Percentiles rank a stretch among this genome's conserved stretches.
These are phyloP conservation scores for Fusarium anguioides DNA, from an alignment of 2,329 filamentous ascomycete species.

Conservation along the genomic window DNA sequence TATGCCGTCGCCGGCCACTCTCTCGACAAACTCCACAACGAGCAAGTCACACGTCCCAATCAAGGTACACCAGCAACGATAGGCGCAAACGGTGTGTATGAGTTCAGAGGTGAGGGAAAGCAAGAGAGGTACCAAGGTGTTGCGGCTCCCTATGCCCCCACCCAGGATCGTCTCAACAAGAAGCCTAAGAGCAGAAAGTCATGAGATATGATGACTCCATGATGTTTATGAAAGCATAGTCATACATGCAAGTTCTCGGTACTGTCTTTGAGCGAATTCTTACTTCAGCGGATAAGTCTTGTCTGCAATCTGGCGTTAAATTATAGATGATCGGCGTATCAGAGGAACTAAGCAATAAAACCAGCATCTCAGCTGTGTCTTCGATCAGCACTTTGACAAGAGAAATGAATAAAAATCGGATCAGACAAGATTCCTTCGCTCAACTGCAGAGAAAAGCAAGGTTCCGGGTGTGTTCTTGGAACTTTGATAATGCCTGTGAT, in stretches of 20 bases:
- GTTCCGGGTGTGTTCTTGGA: too few species aligned
- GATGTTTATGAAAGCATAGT: slow-evolving; percentile 22
- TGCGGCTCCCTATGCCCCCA: slow-evolving; percentile 67
- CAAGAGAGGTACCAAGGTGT: slow-evolving; percentile 62
- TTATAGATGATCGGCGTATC: slow-evolving; percentile 25
- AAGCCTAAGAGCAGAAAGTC: slow-evolving; percentile 51
- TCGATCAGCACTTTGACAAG: neutral
- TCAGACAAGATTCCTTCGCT: neutral
- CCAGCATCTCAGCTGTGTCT: neutral
- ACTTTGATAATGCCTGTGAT: neutral
- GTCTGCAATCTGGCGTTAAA: slow-evolving; percentile 23
- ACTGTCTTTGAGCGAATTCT: slow-evolving; percentile 24
- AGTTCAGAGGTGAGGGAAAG: slow-evolving; percentile 60
- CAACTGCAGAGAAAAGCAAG: neutral
- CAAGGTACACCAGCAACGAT: slow-evolving; percentile 63
- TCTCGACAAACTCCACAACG: slow-evolving; percentile 84
- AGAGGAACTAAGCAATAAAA: slow-evolving; percentile 22
- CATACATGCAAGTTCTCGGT: slow-evolving; percentile 1
- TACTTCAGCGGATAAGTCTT: slow-evolving; percentile 1
- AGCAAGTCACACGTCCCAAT: slow-evolving; percentile 76
- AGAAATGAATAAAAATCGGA: neutral
- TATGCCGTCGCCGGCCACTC: slow-evolving; percentile 86
- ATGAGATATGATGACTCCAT: slow-evolving; percentile 29
- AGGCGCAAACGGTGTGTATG: slow-evolving; percentile 59
- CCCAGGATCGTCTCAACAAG: slow-evolving; percentile 60